Evolutionary conservation across 2,329 filamentous ascomycete genomes (phyloP), one percentile per base, ranked within the genome.

Genomic region (Neurospora sp.): DNA sequence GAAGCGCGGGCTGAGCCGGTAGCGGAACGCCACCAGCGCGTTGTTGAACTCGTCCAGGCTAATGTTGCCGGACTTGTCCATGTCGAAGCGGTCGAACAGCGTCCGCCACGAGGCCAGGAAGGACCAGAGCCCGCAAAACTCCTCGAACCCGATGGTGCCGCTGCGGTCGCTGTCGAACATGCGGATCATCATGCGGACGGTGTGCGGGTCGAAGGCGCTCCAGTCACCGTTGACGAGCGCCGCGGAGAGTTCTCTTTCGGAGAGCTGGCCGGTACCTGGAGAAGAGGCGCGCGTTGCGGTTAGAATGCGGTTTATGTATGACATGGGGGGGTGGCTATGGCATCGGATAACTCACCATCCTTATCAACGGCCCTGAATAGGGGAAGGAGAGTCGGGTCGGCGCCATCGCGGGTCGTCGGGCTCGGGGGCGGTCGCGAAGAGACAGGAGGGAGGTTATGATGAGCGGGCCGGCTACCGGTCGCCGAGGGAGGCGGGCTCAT

Each of bases 151-250:
- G 79, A 99, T 96, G 15, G 91, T 92, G 68, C 94, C 93, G 72
- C 88, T 91, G 75, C 92, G 91, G 81, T 97, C 92, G 71, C 91
- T 92, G 82, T 98, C 95, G 82, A 99, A 99, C 96, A 99, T 98
- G 78, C 94, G 91, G 75, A 99, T 97, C 94, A 99, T 97, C 93
- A 98, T 97, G 77, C 91, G 91, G 74, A 98, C 94, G 1, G 96
- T 99, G 76, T 97, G 92, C 4, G 90, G 86, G 80, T 99, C 94
- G 79, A 99, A 99, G 4, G 93, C 76, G 1, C 93, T 93, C 88
- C 93, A 97, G 84, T 99, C 96, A 69, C 94, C 95, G 78, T 99
- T 99, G 71, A 98, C 94, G 6, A 99, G 89, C 23, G 96, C 96
- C 1, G 92, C 90, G 10, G 92, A 91, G 58, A 99, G 89, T 80